Conservation (phyloP, 768 basidiomycete species). For the Floccularia luteovirens region DNA sequence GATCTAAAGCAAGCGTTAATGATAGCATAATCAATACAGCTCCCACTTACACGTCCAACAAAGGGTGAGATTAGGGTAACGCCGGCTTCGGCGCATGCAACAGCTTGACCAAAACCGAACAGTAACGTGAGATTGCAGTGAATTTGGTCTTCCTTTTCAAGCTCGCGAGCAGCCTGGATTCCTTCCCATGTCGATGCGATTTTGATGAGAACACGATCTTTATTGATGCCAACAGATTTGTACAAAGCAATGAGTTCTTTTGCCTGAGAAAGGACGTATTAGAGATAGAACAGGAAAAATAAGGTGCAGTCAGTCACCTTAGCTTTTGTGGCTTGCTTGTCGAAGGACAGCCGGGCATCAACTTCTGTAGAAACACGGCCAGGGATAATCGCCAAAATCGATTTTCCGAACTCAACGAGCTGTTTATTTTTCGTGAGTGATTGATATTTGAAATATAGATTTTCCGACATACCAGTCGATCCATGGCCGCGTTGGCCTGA, state of each 20-base stretch:
- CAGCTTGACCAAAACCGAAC: slow-evolving; percentile 98
- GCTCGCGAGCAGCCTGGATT: slow-evolving; percentile 96
- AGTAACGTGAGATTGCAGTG: slow-evolving; percentile 99
- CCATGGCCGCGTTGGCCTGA: slow-evolving; percentile 74
- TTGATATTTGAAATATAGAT: not conserved
- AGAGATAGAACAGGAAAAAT: slow-evolving; percentile 4
- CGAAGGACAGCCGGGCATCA: slow-evolving; percentile 95
- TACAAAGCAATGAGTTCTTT: slow-evolving; percentile 91
- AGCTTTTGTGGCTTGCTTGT: slow-evolving; percentile 86
- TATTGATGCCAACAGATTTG: slow-evolving; percentile 86
- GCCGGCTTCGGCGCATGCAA: slow-evolving; percentile 96
- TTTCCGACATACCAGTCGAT: slow-evolving; percentile 67
- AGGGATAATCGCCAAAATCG: slow-evolving; percentile 91
- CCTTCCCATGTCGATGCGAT: slow-evolving; percentile 99
- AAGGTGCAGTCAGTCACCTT: slow-evolving; percentile 42
- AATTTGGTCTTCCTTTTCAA: slow-evolving; percentile 88
- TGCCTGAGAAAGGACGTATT: slow-evolving; percentile 32
- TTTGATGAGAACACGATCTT: slow-evolving; percentile 96
- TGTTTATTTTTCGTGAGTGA: slow-evolving; percentile 18
- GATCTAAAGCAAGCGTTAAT: slow-evolving; percentile 44
- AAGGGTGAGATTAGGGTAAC: slow-evolving; percentile 99
- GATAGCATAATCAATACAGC: slow-evolving; percentile 8
- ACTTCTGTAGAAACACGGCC: slow-evolving; percentile 99
- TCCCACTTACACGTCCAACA: slow-evolving; percentile 81
- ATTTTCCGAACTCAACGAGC: slow-evolving; percentile 97